Evolutionary conservation across 176 grass and related monocot genomes (phyloP), one percentile per base, ranked within the genome.

Genomic region (Oryza coarctata): DNA sequence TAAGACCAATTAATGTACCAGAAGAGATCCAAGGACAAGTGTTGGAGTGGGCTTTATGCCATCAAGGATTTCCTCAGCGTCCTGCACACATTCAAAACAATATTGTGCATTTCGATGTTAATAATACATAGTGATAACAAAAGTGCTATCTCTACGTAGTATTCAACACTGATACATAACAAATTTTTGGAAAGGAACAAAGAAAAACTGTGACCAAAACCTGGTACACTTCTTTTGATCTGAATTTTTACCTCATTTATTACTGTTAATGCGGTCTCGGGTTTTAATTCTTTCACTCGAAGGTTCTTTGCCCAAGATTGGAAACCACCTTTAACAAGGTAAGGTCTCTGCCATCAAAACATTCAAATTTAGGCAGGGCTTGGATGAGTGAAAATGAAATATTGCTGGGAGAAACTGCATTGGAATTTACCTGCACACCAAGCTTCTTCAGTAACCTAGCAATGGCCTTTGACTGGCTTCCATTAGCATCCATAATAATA

Each of bases 301-400:
- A 95, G 85, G 66, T 79, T 93, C 84, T 86, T 93, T 20, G 81
- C 80, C 96, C 93, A 99, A 82, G 93, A 92, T 88, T 95, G 85
- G 82, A 94, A 99, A 64, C 96, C 96, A 78, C 96, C 96, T 90
- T 99, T 89, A 80, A 99, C 82, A 44, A 95, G 79, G 84, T 99
- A 99, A 74, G 96, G 82, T 76, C 86, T 90, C 91, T 97, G 86
- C 78, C 52, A 87, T 50, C 14, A 0, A 91, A 83, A 67, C 12
- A 76, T 80, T 78, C 9, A 87, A 90, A 40, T 45, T 87, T 80
- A 97, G 74, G 71, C n/a, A 79, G 12, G 68, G 41, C 52, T 33
- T 6, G 45, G 11, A 78, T 77, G 12, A 39, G 40, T 69, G 60
- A 22, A 63, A 65, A 60, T 8, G 3, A 82, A 77, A 23, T 69